phyloP scores from a whole-genome alignment of 345 rosid species.

The Anastatica hierochuntica region DNA sequence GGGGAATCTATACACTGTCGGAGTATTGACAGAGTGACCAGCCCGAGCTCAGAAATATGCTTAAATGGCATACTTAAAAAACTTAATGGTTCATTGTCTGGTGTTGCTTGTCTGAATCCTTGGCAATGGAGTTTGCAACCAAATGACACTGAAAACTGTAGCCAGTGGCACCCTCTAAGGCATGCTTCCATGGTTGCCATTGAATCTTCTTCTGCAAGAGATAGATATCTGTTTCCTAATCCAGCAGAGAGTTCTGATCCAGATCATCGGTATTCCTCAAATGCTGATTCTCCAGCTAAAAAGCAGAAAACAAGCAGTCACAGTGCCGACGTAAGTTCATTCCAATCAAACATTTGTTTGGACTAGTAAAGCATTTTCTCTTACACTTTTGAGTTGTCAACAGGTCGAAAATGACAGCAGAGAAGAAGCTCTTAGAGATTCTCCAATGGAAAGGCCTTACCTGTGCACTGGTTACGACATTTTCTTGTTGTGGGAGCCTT shows the following conservation, averaged over 20 bases:
- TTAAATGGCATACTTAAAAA: slow-evolving; percentile 22
- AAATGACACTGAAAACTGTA: slow-evolving; percentile 13
- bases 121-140: slow-evolving; percentile 49
- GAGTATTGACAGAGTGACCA: neutral
- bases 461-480: slow-evolving; percentile 85
- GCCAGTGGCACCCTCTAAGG: slow-evolving; percentile 56
- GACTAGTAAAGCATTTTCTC: slow-evolving; percentile 12
- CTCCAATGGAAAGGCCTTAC: slow-evolving; percentile 42
- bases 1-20: neutral
- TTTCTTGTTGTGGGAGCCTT: slow-evolving; percentile 77
- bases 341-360: slow-evolving; percentile 2
- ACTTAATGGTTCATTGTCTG: slow-evolving; percentile 9
- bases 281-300: slow-evolving; percentile 38
- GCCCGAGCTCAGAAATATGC: slow-evolving; percentile 2
- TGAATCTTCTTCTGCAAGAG: slow-evolving; percentile 80
- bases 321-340: slow-evolving; percentile 23
- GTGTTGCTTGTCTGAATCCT: slow-evolving; percentile 64
- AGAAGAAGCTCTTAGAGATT: slow-evolving; percentile 19
- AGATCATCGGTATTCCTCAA: slow-evolving; percentile 23
- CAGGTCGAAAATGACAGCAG: slow-evolving; percentile 33
- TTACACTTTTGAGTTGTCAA: slow-evolving; percentile 3
- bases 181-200: slow-evolving; percentile 82
- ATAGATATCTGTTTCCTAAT: slow-evolving; percentile 48
- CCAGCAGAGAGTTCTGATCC: slow-evolving; percentile 18
- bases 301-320: slow-evolving; percentile 41